phyloP scores from a whole-genome alignment of 495 filamentous ascomycete genomes.

The Acidomyces sp. region DNA sequence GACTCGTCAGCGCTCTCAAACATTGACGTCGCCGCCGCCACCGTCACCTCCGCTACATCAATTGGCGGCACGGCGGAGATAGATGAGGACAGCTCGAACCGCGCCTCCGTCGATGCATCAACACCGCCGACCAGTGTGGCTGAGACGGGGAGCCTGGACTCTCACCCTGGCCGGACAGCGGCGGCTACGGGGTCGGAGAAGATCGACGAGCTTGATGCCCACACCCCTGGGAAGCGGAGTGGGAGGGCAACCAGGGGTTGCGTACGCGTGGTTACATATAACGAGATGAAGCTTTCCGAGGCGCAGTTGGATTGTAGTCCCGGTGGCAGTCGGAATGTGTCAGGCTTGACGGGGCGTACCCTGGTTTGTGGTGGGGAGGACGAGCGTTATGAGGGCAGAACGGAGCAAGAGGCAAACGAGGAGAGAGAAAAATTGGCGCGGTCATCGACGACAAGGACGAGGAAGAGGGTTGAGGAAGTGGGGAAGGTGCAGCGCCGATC shows the following conservation, averaged over 20 bases:
- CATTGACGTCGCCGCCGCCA: constrained; percentile 7
- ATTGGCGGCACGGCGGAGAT: background rate
- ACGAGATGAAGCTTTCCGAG: constrained; percentile 25
- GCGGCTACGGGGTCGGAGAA: constrained; percentile 15
- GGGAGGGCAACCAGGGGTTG: too few relatives aligned
- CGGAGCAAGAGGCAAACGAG: background rate
- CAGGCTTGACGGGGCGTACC: constrained; percentile 19
- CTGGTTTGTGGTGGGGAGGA: constrained; percentile 14
- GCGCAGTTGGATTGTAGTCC: constrained; percentile 20
- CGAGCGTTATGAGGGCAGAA: too few relatives aligned
- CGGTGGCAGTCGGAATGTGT: constrained; percentile 23
- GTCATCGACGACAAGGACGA: background rate
- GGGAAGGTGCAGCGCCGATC: constrained; percentile 10
- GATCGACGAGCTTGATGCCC: constrained; percentile 7
- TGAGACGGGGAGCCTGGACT: constrained; percentile 22
- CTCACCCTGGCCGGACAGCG: constrained; percentile 13
- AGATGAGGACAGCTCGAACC: background rate
- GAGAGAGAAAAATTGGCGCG: background rate
- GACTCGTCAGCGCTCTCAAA: constrained; percentile 16
- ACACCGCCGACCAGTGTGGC: constrained; percentile 27
- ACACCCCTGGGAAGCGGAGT: constrained; percentile 14
- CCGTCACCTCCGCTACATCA: too few relatives aligned
- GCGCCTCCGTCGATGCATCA: constrained; percentile 4
- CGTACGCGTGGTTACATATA: constrained; percentile 26
- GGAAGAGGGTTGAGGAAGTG: too few relatives aligned